Base-by-base conservation (phyloP, 306 rosid genomes). In the Senna siamea region DNA sequence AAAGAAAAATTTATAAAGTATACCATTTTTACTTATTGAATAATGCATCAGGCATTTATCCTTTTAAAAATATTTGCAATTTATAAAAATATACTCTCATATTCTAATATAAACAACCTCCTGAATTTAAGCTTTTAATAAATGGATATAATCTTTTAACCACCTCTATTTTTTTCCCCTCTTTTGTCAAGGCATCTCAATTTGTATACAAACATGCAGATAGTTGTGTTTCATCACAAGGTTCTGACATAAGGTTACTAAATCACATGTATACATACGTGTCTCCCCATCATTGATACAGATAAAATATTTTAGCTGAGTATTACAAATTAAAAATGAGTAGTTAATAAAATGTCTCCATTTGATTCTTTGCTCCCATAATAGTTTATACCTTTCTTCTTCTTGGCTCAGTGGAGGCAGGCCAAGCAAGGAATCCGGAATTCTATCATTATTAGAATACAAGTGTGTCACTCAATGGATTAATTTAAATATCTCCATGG, bases 371-470 rank as follows among this genome's bases (percentile, higher is more conserved):
- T 69, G 47, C 79, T 34, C 76, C 61, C 7, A 7, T 23, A 0
- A 10, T 34, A 34, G 55, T 62, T 38, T 44, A 80, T 61, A 44
- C 72, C 38, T 75, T 62, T 9, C 80, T n/a, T 9, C 80, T n/a
- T 69, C 9, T 66, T 46, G 50, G 40, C 57, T 56, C 23, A 28
- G 61, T 18, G 11, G 26, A 69, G 14, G 23, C 28, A 9, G 30
- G 74, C 14, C 80, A 56, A 46, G 74, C 38, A 66, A 56, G 32
- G 74, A 76, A 76, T 67, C 68, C 2, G 4, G 68, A 22, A 38
- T 43, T 11, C 6, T 12, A 44, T 17, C 40, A 19, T 69, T 12
- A n/a, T n/a, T n/a, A n/a, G n/a, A n/a, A n/a, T n/a, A 41, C 5
- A 11, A 20, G 46, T 38, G 6, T 44, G 9, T 17, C 30, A 18